These are phyloP conservation scores for Ophiostoma australiae DNA, from an alignment of 2,329 filamentous ascomycete species.

Conservation along the genomic window DNA sequence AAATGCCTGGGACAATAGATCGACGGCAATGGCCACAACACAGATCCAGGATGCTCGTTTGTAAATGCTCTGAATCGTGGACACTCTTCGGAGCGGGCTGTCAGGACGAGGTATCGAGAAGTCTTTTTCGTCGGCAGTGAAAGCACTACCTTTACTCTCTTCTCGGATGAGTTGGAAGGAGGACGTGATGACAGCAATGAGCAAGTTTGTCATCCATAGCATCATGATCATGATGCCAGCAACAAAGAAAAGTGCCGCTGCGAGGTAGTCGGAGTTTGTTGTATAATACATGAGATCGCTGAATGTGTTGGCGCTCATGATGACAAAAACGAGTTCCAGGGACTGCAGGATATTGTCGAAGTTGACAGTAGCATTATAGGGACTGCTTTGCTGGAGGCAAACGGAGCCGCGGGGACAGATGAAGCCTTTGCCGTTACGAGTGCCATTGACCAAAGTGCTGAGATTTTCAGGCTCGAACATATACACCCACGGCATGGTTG, in stretches of 20 bases:
- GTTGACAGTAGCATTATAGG: slow-evolving; percentile 78
- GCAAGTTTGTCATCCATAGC: slow-evolving; percentile 91
- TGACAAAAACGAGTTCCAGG: slow-evolving; percentile 88
- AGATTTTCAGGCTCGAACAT: slow-evolving; percentile 37
- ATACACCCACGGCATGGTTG: slow-evolving; percentile 59
- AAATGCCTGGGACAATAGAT: slow-evolving; percentile 71
- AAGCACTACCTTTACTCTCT: slow-evolving; percentile 90
- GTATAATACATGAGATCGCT: slow-evolving; percentile 92
- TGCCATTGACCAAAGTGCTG: slow-evolving; percentile 47
- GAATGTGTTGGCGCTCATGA: slow-evolving; percentile 98
- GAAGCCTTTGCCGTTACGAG: slow-evolving; percentile 68
- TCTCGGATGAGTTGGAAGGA: slow-evolving; percentile 98
- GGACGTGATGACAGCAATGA: slow-evolving; percentile 95
- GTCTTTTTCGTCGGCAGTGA: slow-evolving; percentile 66
- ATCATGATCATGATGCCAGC: slow-evolving; percentile 82
- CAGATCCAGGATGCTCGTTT: slow-evolving; percentile 71
- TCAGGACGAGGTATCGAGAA: slow-evolving; percentile 37
- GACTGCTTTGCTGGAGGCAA: slow-evolving; percentile 74
- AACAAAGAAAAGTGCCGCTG: slow-evolving; percentile 72
- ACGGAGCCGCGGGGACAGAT: slow-evolving; percentile 78
- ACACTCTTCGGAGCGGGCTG: slow-evolving; percentile 38
- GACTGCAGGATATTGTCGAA: slow-evolving; percentile 95
- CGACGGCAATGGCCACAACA: slow-evolving; percentile 74
- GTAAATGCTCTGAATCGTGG: slow-evolving; percentile 64
- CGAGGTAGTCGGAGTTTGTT: slow-evolving; percentile 83